Conservation (phyloP, 495 filamentous ascomycete genomes). For the Penicillium canescens region DNA sequence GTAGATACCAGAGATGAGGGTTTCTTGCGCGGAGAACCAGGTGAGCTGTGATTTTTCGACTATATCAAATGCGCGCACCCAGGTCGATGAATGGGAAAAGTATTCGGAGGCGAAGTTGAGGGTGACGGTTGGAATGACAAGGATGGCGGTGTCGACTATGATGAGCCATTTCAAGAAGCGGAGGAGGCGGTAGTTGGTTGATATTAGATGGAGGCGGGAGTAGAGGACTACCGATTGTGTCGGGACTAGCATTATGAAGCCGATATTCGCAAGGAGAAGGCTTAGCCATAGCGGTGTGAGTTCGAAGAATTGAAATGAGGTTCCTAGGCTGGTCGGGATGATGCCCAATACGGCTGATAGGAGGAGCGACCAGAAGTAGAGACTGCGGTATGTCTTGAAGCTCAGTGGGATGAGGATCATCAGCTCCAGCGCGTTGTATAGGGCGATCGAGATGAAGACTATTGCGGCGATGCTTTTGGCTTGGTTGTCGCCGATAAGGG, state of each 20-base stretch:
- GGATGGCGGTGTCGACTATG: slow-evolving; percentile 34
- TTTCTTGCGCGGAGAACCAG: slow-evolving; percentile 51
- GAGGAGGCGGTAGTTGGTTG: slow-evolving; percentile 36
- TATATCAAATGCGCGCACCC: slow-evolving; percentile 46
- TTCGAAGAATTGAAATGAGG: slow-evolving; percentile 46
- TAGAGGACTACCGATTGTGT: slow-evolving; percentile 53
- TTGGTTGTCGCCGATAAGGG: too few species aligned
- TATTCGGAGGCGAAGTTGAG: slow-evolving; percentile 40
- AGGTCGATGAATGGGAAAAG: background rate
- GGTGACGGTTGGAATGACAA: slow-evolving; percentile 46
- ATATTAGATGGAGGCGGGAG: slow-evolving; percentile 48
- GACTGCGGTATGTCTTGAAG: slow-evolving; percentile 45
- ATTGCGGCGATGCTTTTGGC: slow-evolving; percentile 23
- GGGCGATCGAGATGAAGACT: slow-evolving; percentile 43
- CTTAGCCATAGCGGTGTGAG: slow-evolving; percentile 26
- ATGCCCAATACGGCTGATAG: slow-evolving; percentile 41
- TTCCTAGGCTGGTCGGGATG: slow-evolving; percentile 45
- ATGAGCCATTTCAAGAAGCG: slow-evolving; percentile 43
- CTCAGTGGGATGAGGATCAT: slow-evolving; percentile 46
- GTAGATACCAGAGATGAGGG: slow-evolving; percentile 50
- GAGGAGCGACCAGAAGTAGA: slow-evolving; percentile 54
- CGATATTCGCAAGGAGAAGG: slow-evolving; percentile 44
- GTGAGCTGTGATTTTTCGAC: slow-evolving; percentile 53
- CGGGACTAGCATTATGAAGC: slow-evolving; percentile 50
- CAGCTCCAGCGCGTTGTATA: slow-evolving; percentile 50